Conservation (phyloP, 1,284 basidiomycete species). For the Blastosporella zonata region DNA sequence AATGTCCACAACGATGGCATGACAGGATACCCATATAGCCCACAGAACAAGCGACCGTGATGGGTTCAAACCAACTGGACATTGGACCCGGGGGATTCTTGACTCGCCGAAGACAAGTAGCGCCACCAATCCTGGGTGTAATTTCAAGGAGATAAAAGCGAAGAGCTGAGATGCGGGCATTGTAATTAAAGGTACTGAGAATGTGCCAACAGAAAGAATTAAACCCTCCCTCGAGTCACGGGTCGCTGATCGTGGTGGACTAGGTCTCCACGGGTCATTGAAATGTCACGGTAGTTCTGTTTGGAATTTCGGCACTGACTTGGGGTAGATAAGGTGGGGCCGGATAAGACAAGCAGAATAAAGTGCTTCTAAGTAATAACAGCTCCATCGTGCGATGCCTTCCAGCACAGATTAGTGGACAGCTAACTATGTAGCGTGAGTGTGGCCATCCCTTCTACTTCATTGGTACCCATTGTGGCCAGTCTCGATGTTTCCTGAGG, state of each 20-base stretch:
- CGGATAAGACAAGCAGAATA: background rate
- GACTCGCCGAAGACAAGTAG: conserved; percentile 3
- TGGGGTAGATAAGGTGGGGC: background rate
- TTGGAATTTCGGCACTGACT: background rate
- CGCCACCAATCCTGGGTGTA: conserved; percentile 8
- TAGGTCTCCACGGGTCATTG: background rate
- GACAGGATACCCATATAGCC: conserved; percentile 4
- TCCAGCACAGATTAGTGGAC: no score
- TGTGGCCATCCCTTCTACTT: no score
- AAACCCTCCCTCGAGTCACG: background rate
- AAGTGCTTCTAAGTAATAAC: no score
- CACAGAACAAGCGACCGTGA: background rate
- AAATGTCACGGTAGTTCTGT: background rate
- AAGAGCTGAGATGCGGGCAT: background rate
- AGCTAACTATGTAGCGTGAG: no score
- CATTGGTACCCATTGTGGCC: no score
- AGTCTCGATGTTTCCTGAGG: no score
- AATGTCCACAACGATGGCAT: conserved; percentile 12
- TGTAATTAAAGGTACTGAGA: background rate
- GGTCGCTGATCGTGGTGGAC: background rate
- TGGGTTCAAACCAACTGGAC: background rate
- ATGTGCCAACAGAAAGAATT: background rate
- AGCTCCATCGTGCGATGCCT: no score
- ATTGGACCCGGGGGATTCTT: conserved; percentile 3
- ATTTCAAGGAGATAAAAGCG: conserved; percentile 1